Evolutionary conservation across 177 flowering plant genomes (phyloP).

Genomic region (Vitis hybrid): DNA sequence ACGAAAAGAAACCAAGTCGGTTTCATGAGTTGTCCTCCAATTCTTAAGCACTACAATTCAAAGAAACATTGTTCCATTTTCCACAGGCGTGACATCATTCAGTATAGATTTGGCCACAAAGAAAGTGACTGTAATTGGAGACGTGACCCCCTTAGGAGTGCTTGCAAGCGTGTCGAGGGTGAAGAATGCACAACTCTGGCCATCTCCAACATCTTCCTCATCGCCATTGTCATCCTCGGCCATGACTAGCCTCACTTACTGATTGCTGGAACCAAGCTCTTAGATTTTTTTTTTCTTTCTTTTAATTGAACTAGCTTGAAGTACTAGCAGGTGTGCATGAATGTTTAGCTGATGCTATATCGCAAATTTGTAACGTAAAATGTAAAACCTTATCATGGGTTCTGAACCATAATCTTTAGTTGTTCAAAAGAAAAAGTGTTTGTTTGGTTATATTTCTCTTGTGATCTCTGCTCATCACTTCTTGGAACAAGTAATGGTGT

Average conservation of each 20-base stretch:
- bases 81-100: slow-evolving; percentile 84
- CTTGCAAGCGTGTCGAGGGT: slow-evolving; percentile 82
- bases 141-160: slow-evolving; percentile 76
- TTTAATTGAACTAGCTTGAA: background rate
- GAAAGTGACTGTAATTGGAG: slow-evolving; percentile 81
- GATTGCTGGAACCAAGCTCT: too few species aligned
- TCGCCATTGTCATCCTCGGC: slow-evolving; percentile 22
- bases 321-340: background rate
- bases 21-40: too few species aligned
- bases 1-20: too few species aligned
- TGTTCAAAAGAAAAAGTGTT: background rate
- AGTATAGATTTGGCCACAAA: slow-evolving; percentile 67
- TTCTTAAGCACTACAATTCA: too few species aligned
- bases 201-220: slow-evolving; percentile 40
- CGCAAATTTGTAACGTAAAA: background rate
- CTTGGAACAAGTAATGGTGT: slow-evolving; percentile 21
- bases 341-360: background rate
- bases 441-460: slow-evolving; percentile 7
- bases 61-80: slow-evolving; percentile 1
- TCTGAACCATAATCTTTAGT: slow-evolving; percentile 2
- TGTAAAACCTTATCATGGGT: background rate
- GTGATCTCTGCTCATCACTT: slow-evolving; percentile 6
- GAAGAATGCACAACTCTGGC: slow-evolving; percentile 90
- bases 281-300: background rate
- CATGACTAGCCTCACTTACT: background rate